A percentile compares a stretch with the other conserved stretches of the same genome.
phyloP scores from a whole-genome alignment of 768 basidiomycete species.

The Amanita phalloides region DNA sequence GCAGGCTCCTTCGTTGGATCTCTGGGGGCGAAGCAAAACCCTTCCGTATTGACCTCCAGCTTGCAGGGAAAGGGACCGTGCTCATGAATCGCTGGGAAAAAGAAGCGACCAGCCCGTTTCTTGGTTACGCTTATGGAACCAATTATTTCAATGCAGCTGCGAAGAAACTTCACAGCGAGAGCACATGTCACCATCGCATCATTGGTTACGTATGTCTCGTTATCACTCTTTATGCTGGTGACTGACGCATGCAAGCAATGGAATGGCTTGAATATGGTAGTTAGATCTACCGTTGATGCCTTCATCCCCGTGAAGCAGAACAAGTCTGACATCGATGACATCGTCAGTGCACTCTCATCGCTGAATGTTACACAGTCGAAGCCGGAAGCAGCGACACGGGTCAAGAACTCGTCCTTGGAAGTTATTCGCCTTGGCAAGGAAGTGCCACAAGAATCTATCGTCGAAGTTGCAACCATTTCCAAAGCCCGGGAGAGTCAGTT shows the following conservation, averaged over 20 bases:
- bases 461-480: slow-evolving; percentile 3
- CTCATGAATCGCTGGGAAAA: slow-evolving; percentile 25
- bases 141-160: slow-evolving; percentile 28
- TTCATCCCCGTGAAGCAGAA: slow-evolving; percentile 10
- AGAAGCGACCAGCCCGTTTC: not conserved
- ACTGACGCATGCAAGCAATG: slow-evolving; percentile 21
- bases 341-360: not conserved
- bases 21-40: slow-evolving; percentile 13
- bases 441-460: slow-evolving; percentile 18
- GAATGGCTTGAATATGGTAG: slow-evolving; percentile 27
- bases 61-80: slow-evolving; percentile 30
- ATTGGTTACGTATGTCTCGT: slow-evolving; percentile 12
- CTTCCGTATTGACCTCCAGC: slow-evolving; percentile 40
- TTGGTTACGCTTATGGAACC: slow-evolving; percentile 21
- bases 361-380: not conserved
- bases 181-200: slow-evolving; percentile 27
- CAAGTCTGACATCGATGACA: slow-evolving; percentile 6
- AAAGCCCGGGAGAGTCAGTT: slow-evolving; percentile 4
- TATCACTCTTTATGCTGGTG: slow-evolving; percentile 16
- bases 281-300: slow-evolving; percentile 31
- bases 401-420: slow-evolving; percentile 17
- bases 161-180: slow-evolving; percentile 13
- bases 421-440: slow-evolving; percentile 25
- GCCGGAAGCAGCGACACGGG: slow-evolving; percentile 11
- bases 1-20: slow-evolving; percentile 40